Conservation (phyloP, 1,139 yeast genomes). For the Yamadazyma spencermartinsiae region DNA sequence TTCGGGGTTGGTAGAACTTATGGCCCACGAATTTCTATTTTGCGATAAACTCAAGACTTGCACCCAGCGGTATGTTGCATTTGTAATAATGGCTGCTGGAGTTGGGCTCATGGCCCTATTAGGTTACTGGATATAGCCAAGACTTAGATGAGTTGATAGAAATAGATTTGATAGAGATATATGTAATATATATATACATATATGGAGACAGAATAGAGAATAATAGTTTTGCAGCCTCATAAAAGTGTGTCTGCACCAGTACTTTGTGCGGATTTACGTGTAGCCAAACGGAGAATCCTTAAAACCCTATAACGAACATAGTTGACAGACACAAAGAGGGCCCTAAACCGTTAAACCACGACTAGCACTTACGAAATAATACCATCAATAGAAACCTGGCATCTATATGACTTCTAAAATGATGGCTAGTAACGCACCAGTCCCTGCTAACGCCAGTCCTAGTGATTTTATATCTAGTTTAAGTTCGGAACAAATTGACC, state of each 20-base stretch:
- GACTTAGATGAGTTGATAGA: background rate
- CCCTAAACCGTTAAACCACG: too few relatives aligned
- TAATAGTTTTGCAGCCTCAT: too few relatives aligned
- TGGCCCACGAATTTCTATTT: slow-evolving; percentile 40
- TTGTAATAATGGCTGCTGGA: slow-evolving; percentile 30
- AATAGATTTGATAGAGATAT: background rate
- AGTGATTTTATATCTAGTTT: slow-evolving; percentile 47
- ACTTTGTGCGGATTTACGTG: too few relatives aligned
- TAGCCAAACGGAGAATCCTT: too few relatives aligned
- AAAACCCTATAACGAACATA: too few relatives aligned
- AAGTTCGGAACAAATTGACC: slow-evolving; percentile 45
- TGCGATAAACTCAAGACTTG: slow-evolving; percentile 29
- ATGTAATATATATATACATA: background rate
- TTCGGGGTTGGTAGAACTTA: slow-evolving; percentile 39
- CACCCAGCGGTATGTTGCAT: slow-evolving; percentile 26
- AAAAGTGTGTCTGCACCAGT: too few relatives aligned
- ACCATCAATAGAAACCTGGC: too few relatives aligned
- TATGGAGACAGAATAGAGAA: background rate
- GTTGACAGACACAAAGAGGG: too few relatives aligned
- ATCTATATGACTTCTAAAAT: slow-evolving; percentile 10
- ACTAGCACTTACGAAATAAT: too few relatives aligned
- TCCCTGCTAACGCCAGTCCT: slow-evolving; percentile 17
- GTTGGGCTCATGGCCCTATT: slow-evolving; percentile 44
- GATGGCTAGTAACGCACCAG: slow-evolving; percentile 19
- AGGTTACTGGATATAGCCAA: slow-evolving; percentile 40